Evolutionary conservation across 805 yeast genomes (phyloP).

Genomic region (Hanseniaspora singularis): DNA sequence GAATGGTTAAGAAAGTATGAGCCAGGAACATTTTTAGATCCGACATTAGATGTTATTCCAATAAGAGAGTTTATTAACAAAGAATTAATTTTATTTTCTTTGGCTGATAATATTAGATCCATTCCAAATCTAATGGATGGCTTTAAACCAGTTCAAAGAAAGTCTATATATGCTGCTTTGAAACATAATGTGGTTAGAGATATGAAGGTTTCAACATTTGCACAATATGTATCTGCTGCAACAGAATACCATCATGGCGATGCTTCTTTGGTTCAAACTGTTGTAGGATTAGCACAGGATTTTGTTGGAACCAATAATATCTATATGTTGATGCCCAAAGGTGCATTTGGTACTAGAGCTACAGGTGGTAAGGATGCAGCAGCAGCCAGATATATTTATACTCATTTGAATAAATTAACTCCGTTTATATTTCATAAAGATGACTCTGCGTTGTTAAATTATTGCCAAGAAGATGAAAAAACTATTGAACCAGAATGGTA

Average conservation of each 20-base stretch:
- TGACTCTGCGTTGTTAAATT: conserved; percentile 66
- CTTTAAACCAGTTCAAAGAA: conserved; percentile 92
- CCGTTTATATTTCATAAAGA: conserved; percentile 61
- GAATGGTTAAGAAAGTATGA: conserved; percentile 87
- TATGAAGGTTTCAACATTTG: conserved; percentile 80
- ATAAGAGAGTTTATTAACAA: conserved; percentile 89
- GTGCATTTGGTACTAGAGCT: conserved; percentile 92
- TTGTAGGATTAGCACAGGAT: conserved; percentile 88
- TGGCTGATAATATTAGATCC: conserved; percentile 93
- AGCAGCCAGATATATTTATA: conserved; percentile 93
- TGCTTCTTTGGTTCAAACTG: conserved; percentile 72
- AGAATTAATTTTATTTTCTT: conserved; percentile 83
- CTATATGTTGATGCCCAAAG: conserved; percentile 75
- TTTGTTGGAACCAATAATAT: conserved; percentile 87
- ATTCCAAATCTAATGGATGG: conserved; percentile 93
- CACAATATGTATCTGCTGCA: conserved; percentile 76
- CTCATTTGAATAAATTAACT: conserved; percentile 68
- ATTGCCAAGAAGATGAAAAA: conserved; percentile 83
- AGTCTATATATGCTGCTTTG: conserved; percentile 78
- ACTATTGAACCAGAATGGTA: conserved; percentile 95
- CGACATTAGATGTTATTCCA: conserved; percentile 62
- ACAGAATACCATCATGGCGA: conserved; percentile 97
- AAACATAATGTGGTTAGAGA: conserved; percentile 65
- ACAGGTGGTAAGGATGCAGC: conserved; percentile 97
- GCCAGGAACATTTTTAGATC: conserved; percentile 88